Evolutionary conservation across 768 basidiomycete genomes (phyloP).

Genomic region (Thelephora aurantiotincta): DNA sequence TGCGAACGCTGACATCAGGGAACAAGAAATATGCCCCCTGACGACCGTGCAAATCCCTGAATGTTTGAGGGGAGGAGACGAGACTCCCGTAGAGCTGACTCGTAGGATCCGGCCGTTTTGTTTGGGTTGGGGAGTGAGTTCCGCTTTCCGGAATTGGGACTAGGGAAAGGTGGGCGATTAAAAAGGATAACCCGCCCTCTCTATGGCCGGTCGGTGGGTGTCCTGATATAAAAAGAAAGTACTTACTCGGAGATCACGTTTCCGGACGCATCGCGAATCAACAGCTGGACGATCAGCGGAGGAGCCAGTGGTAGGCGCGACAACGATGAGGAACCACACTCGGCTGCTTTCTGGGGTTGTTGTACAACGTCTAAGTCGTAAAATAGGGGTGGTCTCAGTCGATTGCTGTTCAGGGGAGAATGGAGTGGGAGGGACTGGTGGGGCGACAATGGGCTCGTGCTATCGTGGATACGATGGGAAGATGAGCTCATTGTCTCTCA

Average conservation of each 20-base stretch:
- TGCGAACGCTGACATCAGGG: conserved; percentile 78
- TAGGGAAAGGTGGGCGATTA: conserved; percentile 72
- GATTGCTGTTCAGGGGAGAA: background rate
- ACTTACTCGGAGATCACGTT: conserved; percentile 71
- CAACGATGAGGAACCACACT: conserved; percentile 60
- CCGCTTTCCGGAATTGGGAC: conserved; percentile 53
- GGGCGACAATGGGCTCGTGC: no score
- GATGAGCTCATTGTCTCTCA: no score
- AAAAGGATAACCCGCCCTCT: conserved; percentile 75
- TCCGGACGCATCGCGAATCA: conserved; percentile 57
- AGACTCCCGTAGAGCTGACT: conserved; percentile 74
- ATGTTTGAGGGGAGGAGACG: conserved; percentile 66
- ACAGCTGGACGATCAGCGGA: conserved; percentile 69
- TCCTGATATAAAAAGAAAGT: conserved; percentile 2
- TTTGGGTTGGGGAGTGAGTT: conserved; percentile 21
- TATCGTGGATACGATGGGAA: no score
- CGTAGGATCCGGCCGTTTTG: conserved; percentile 31
- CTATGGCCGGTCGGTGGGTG: conserved; percentile 15
- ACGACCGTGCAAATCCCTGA: conserved; percentile 71
- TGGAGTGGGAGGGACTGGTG: no score
- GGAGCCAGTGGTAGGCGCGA: conserved; percentile 78
- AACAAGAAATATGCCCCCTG: conserved; percentile 82
- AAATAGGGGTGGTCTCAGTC: conserved; percentile 13
- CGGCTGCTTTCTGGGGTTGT: conserved; percentile 70
- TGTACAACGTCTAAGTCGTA: conserved; percentile 82